Base-by-base conservation (phyloP, 495 filamentous ascomycete species). In the Pyrenopolyporus hunteri region DNA sequence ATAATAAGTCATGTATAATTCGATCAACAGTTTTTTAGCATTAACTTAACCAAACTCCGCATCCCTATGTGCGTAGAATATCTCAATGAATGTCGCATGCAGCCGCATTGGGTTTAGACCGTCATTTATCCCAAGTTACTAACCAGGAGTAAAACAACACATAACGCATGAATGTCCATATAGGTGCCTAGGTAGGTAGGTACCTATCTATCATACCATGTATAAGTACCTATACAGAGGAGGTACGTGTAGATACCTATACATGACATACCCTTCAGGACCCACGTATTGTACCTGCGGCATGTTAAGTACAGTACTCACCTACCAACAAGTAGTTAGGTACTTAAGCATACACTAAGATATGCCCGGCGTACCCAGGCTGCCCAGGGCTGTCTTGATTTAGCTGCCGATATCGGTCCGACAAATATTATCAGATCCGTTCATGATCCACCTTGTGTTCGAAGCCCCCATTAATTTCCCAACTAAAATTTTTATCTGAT, bases 391-490 rank as follows among this genome's bases (percentile, higher is more conserved):
- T 42, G 7, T 36, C 33, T 2, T 16, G 17, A 11, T 9, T 33
- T 14, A 2, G 6, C 33, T 11, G 36, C 57, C 63, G 63, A 53
- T 60, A 55, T 66, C 67, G 67, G 67, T 25, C 56, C 39, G 63
- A 55, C 9, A 37, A 56, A 42, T 45, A 39, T 70, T 70, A 70
- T 70, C 68, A 70, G 68, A 70, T 70, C 68, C 64, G 64, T 40
- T 31, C 7, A 0, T 4, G 56, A 47, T 32, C 67, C 67, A 70
- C 59, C 17, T 2, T 8, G 1, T 25, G 9, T 29, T 48, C 14
- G 43, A 25, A 2, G 35, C 37, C 43, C 56, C 51, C 39, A 59
- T 54, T 65, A 56, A 65, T 50, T 43, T 46, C 29, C 20, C 16
- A 26, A 36, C 22, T 48, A 17, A 43, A 47, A 22, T 62, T 63